A percentile compares a stretch with the other conserved stretches of the same genome.
phyloP scores from a whole-genome alignment of 108 stramenopile genomes.

The Skeletonema marinoi region DNA sequence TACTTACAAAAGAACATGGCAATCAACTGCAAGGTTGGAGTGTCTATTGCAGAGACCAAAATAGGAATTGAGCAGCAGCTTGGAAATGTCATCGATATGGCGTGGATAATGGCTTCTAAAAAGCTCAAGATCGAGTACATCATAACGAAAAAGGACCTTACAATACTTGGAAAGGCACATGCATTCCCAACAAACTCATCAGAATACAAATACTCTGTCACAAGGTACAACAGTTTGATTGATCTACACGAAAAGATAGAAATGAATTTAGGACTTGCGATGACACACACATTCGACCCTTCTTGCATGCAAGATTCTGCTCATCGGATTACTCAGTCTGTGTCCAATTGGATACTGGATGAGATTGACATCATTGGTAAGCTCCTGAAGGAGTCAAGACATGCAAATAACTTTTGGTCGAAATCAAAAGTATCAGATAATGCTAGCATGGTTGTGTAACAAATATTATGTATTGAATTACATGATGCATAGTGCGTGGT shows the following conservation, averaged over 20 bases:
- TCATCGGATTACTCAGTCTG: constrained; percentile 37
- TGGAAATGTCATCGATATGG: constrained; percentile 6
- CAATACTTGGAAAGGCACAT: not conserved
- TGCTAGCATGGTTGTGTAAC: not conserved
- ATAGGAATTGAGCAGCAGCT: constrained; percentile 21
- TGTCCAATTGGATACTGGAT: constrained; percentile 50
- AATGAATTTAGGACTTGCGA: constrained; percentile 7
- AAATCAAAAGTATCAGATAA: not conserved
- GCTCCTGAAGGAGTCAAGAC: constrained; percentile 11
- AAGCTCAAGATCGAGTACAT: constrained; percentile 20
- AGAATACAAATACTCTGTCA: constrained; percentile 46
- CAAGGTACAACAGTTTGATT: constrained; percentile 57
- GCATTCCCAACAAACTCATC: constrained; percentile 11
- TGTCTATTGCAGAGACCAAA: constrained; percentile 21
- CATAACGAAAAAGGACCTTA: not conserved
- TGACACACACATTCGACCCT: constrained; percentile 47
- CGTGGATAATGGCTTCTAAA: constrained; percentile 40
- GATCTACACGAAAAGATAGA: constrained; percentile 51
- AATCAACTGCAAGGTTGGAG: constrained; percentile 26
- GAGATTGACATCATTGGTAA: constrained; percentile 21
- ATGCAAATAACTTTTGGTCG: not conserved
- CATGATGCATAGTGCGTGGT: too few relatives aligned
- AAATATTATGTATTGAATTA: not conserved
- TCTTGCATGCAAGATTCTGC: constrained; percentile 32
- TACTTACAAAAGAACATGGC: constrained; percentile 51